phyloP scores from a whole-genome alignment of 2,329 filamentous ascomycete genomes.

The Cladosporium halotolerans region DNA sequence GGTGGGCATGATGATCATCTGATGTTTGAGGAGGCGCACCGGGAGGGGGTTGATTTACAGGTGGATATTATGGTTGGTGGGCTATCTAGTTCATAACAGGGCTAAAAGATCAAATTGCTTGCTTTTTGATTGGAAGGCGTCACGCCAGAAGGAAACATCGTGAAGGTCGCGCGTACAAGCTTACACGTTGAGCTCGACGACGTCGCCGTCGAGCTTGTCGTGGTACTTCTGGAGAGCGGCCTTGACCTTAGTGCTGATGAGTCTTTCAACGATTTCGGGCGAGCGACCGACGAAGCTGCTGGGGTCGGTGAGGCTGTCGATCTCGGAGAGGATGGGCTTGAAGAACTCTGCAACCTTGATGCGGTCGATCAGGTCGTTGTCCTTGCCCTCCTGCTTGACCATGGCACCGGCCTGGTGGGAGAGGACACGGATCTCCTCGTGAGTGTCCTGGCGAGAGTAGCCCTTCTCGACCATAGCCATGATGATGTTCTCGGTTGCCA shows the following conservation, averaged over 20 bases:
- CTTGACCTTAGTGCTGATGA: constrained; percentile 32
- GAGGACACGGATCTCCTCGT: constrained; percentile 78
- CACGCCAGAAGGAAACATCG: too few species aligned
- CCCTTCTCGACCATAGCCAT: constrained; percentile 71
- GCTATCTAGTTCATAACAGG: too few species aligned
- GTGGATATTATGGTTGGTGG: too few species aligned
- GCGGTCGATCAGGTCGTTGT: constrained; percentile 75
- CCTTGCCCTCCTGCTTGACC: constrained; percentile 65
- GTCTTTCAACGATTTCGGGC: constrained; percentile 35
- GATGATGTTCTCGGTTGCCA: constrained; percentile 55
- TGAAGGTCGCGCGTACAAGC: too few species aligned
- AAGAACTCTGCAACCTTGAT: constrained; percentile 72
- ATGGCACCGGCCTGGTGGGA: constrained; percentile 67
- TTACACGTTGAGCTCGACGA: constrained; percentile 27
- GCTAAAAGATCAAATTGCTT: too few species aligned
- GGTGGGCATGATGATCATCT: not conserved
- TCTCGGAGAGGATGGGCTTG: constrained; percentile 36
- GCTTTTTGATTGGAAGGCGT: too few species aligned
- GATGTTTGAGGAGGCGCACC: not conserved
- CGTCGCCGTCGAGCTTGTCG: constrained; percentile 17
- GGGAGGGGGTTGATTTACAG: too few species aligned
- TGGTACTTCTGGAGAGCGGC: constrained; percentile 31
- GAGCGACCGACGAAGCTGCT: constrained; percentile 33
- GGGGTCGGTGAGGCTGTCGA: constrained; percentile 33
- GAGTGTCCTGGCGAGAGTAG: constrained; percentile 69